Base-by-base conservation (phyloP, 805 yeast species). In the Candida piceae region DNA sequence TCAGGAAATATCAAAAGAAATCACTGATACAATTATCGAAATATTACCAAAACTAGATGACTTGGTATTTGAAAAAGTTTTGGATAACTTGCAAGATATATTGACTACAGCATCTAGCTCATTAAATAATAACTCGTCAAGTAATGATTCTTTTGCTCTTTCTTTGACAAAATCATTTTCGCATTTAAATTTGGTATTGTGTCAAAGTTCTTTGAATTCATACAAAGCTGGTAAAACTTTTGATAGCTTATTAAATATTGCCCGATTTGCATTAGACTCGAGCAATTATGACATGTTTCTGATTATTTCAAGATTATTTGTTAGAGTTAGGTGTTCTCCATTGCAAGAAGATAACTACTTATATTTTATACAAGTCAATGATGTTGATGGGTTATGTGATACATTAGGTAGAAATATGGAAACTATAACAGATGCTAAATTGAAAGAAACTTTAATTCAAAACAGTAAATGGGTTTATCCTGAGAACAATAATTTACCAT, bases 361-460 rank as follows among this genome's bases (percentile, higher is more conserved):
- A 2, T 74, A 66, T 49, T 60, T 82, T 29, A 58, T 75, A 3
- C 60, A 66, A 7, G 81, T 83, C 4, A 53, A 58, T 1, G 85
- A 83, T 51, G 74, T 80, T 65, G 81, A 75, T 29, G 87, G 85
- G 0, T 57, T 83, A 13, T 74, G 86, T 8, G 72, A 78, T 3
- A 70, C 77, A 0, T 66, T 82, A 36, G 69, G 72, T 4, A 64
- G 86, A 50, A 74, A 75, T 40, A 49, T 57, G 19, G 57, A 55
- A 45, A 52, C 45, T 46, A 36, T 47, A 41, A 7, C 40, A 31
- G 31, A 60, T 43, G 50, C 50, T 18, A 28, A 21, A 11, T 32
- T 34, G 12, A 32, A 20, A 19, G 16, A 50, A 11, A 52, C 46
- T 4, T 46, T 58, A 19, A 50, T 52, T 18, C 53, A 41, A 3